A percentile compares a stretch with the other conserved stretches of the same genome.
Conservation (phyloP, 306 rosid species). For the Quercus rubra region DNA sequence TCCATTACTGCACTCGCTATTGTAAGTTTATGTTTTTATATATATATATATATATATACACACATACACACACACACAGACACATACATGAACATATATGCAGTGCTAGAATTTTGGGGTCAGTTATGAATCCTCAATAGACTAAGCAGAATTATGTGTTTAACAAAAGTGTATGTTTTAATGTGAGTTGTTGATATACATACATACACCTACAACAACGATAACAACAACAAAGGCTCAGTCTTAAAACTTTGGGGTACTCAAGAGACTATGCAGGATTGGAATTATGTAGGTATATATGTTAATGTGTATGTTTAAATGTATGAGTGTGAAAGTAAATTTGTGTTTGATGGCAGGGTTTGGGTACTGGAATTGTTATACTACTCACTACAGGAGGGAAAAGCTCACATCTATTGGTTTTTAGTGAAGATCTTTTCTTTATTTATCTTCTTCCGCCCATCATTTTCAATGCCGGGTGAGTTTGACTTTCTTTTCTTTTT, state of each 20-base stretch:
- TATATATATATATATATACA: no score
- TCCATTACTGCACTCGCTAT: conserved; percentile 89
- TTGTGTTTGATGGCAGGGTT: conserved; percentile 53
- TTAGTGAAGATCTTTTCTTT: conserved; percentile 93
- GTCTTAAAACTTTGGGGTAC: no score
- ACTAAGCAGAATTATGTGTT: no score
- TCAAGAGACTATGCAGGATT: no score
- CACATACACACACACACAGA: no score
- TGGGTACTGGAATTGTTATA: conserved; percentile 72
- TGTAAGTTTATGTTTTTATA: conserved; percentile 41
- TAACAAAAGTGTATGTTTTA: neutral
- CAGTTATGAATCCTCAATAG: no score
- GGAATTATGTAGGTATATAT: no score
- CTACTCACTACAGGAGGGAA: conserved; percentile 72
- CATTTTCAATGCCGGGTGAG: conserved; percentile 97
- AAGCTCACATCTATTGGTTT: conserved; percentile 79
- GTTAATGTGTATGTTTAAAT: neutral
- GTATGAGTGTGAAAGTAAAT: neutral
- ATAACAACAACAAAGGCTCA: no score
- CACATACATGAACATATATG: no score
- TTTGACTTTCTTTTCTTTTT: neutral
- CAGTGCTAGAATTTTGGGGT: no score
- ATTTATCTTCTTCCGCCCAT: conserved; percentile 97
- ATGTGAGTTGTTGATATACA: no score
- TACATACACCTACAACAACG: no score